These are phyloP conservation scores for Candida parachauliodes DNA, from an alignment of 805 yeast species.

Conservation along the genomic window DNA sequence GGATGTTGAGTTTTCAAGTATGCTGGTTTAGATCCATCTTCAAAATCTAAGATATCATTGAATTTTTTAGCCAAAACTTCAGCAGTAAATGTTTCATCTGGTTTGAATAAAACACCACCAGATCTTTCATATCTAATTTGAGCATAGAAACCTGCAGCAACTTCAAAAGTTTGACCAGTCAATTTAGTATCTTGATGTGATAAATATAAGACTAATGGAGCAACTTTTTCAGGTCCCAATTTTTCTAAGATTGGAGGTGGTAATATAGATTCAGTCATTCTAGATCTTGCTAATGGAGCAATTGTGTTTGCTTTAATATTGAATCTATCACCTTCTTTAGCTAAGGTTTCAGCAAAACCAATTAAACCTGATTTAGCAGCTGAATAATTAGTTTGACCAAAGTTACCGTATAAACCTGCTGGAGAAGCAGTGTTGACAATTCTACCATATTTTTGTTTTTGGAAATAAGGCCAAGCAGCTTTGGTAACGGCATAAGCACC, in stretches of 20 bases:
- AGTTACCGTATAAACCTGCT: constrained; percentile 94
- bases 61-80: constrained; percentile 73
- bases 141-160: constrained; percentile 91
- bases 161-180: constrained; percentile 78
- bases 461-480: constrained; percentile 91
- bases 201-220: constrained; percentile 84
- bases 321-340: constrained; percentile 86
- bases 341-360: constrained; percentile 90
- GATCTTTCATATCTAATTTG: constrained; percentile 95
- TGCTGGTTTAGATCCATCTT: constrained; percentile 48
- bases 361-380: constrained; percentile 89
- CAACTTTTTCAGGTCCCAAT: constrained; percentile 81
- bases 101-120: constrained; percentile 78
- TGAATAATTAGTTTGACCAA: constrained; percentile 94
- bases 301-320: constrained; percentile 82
- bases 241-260: constrained; percentile 82
- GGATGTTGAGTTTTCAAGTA: constrained; percentile 64
- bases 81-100: constrained; percentile 75
- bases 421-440: constrained; percentile 94
- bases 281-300: constrained; percentile 92
- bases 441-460: constrained; percentile 82
- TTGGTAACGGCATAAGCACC: constrained; percentile 83
- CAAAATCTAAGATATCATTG: constrained; percentile 60
- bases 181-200: constrained; percentile 60
- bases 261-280: constrained; percentile 90